Conservation (phyloP, 306 rosid genomes). For the Begonia loranthoides region DNA sequence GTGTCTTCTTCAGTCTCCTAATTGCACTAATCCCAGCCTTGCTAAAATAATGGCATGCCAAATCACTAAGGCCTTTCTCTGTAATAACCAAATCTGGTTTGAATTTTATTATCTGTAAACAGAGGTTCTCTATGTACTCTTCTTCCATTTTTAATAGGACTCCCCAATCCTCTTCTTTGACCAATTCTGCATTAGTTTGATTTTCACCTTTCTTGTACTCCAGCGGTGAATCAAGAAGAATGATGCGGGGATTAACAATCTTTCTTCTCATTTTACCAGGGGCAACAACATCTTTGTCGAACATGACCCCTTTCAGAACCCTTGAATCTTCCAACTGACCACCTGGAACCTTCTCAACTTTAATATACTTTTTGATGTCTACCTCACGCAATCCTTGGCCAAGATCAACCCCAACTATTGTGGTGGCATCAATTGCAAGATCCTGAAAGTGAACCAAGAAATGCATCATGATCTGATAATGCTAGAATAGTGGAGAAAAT, state of each 20-base stretch:
- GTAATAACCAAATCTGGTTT: slow-evolving; percentile 86
- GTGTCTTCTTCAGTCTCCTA: slow-evolving; percentile 84
- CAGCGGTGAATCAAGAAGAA: slow-evolving; percentile 82
- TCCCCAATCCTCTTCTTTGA: slow-evolving; percentile 91
- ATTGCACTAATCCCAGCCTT: slow-evolving; percentile 83
- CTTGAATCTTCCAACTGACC: slow-evolving; percentile 78
- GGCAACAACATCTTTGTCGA: slow-evolving; percentile 83
- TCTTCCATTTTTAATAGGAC: slow-evolving; percentile 77
- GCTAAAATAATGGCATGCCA: slow-evolving; percentile 86
- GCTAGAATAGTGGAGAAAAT: too few relatives aligned
- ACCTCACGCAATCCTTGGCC: slow-evolving; percentile 90
- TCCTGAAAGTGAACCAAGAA: slow-evolving; percentile 34
- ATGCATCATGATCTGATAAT: too few relatives aligned
- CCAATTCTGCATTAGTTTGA: slow-evolving; percentile 88
- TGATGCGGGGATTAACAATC: slow-evolving; percentile 78
- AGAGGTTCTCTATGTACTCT: slow-evolving; percentile 74
- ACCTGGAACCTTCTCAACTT: slow-evolving; percentile 93
- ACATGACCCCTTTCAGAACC: slow-evolving; percentile 87
- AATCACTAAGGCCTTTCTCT: slow-evolving; percentile 92
- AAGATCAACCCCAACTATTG: slow-evolving; percentile 77
- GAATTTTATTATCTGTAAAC: slow-evolving; percentile 75
- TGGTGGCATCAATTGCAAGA: slow-evolving; percentile 84
- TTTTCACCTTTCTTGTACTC: slow-evolving; percentile 95
- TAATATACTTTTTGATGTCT: slow-evolving; percentile 84
- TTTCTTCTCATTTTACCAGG: slow-evolving; percentile 96